These are phyloP conservation scores for Bathelium albidoporum DNA, from an alignment of 495 filamentous ascomycete genomes.

Conservation along the genomic window DNA sequence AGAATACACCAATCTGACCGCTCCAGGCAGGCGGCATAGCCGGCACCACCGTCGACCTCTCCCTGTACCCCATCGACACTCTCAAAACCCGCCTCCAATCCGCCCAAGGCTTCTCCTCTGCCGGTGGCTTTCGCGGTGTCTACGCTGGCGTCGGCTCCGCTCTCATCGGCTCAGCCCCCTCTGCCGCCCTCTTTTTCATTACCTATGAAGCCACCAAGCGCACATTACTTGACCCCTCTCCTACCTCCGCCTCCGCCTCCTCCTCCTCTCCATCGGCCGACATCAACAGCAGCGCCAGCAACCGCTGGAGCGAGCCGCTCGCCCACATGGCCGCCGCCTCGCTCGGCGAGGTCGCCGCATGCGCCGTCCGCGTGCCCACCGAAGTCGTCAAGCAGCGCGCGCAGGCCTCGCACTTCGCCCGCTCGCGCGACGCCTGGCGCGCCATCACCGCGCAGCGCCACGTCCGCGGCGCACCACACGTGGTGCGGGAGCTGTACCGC, in stretches of 20 bases:
- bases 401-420: constrained; percentile 65
- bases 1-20: constrained; percentile 30
- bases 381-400: constrained; percentile 96
- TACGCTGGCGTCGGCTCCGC: constrained; percentile 61
- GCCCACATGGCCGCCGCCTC: constrained; percentile 82
- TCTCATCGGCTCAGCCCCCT: constrained; percentile 84
- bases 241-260: constrained; percentile 9
- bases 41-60: constrained; percentile 34
- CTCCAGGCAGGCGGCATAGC: constrained; percentile 34
- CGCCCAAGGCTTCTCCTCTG: constrained; percentile 61
- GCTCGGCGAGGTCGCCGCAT: constrained; percentile 84
- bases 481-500: constrained; percentile 77
- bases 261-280: constrained; percentile 28
- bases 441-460: constrained; percentile 53
- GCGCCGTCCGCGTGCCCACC: constrained; percentile 84
- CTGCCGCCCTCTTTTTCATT: constrained; percentile 97
- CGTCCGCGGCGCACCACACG: constrained; percentile 37
- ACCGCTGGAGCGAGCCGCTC: constrained; percentile 25
- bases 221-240: neutral
- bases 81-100: constrained; percentile 70
- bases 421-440: constrained; percentile 50
- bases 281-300: neutral
- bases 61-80: constrained; percentile 36
- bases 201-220: constrained; percentile 79
- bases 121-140: constrained; percentile 64